These are phyloP conservation scores for Limnanthes douglasii DNA, from an alignment of 345 rosid genomes.

Conservation along the genomic window DNA sequence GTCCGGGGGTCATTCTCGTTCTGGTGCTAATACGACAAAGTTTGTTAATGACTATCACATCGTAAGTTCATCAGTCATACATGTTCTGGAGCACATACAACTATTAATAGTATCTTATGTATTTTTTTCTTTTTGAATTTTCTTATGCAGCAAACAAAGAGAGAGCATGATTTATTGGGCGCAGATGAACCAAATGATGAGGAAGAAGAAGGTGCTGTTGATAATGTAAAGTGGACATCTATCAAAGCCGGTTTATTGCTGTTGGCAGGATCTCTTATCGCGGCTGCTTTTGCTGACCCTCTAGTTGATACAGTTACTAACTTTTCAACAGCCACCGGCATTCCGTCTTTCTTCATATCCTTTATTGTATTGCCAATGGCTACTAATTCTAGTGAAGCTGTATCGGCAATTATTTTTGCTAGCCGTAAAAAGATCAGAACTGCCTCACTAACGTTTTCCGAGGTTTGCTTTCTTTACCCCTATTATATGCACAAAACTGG, in stretches of 20 bases:
- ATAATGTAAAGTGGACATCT: slow-evolving; percentile 36
- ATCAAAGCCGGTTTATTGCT: slow-evolving; percentile 55
- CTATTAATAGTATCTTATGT: no score
- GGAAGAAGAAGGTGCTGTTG: slow-evolving; percentile 26
- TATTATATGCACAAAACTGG: no score
- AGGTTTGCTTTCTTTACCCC: slow-evolving; percentile 39
- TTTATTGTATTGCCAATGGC: slow-evolving; percentile 86
- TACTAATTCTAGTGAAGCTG: slow-evolving; percentile 90
- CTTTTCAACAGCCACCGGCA: slow-evolving; percentile 80
- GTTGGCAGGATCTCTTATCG: slow-evolving; percentile 64
- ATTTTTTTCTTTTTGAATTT: no score
- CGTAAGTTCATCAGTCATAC: slow-evolving; percentile 23
- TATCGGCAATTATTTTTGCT: slow-evolving; percentile 85
- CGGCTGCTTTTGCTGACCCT: slow-evolving; percentile 93
- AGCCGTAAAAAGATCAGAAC: slow-evolving; percentile 66
- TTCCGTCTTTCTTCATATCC: slow-evolving; percentile 92
- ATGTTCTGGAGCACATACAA: neutral
- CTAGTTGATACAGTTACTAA: slow-evolving; percentile 86
- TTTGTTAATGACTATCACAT: slow-evolving; percentile 29
- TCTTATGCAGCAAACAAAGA: slow-evolving; percentile 47
- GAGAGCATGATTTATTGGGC: slow-evolving; percentile 54
- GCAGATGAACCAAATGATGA: slow-evolving; percentile 39
- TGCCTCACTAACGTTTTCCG: slow-evolving; percentile 80
- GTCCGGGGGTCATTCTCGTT: slow-evolving; percentile 14
- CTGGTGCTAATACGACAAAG: slow-evolving; percentile 27